Conservation (phyloP, 1,284 basidiomycete species). For the Rhodofomes roseus region DNA sequence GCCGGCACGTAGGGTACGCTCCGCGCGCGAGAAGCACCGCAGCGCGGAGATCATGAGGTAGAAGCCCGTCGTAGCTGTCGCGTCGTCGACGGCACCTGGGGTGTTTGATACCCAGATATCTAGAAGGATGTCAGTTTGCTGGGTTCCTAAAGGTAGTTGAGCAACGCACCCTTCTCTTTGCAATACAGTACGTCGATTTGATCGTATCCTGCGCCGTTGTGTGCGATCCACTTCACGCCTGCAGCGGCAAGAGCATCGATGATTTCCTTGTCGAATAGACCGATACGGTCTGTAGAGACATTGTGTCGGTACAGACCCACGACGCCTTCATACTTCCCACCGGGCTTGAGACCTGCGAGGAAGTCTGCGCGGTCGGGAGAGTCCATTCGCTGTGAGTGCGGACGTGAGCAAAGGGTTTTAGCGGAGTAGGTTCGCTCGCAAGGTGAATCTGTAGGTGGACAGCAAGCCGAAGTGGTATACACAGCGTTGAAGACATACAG, state of each 20-base stretch:
- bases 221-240: slow-evolving; percentile 81
- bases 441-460: no score
- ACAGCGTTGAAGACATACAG: no score
- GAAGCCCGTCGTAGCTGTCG: slow-evolving; percentile 86
- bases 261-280: slow-evolving; percentile 81
- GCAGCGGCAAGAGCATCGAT: slow-evolving; percentile 58
- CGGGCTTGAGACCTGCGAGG: slow-evolving; percentile 57
- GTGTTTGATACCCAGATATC: slow-evolving; percentile 90
- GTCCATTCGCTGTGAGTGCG: slow-evolving; percentile 40
- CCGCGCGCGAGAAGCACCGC: slow-evolving; percentile 73
- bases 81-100: slow-evolving; percentile 87
- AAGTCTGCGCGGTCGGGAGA: slow-evolving; percentile 67
- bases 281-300: slow-evolving; percentile 58
- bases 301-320: slow-evolving; percentile 83
- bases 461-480: no score
- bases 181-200: slow-evolving; percentile 78
- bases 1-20: slow-evolving; percentile 59
- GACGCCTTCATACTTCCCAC: slow-evolving; percentile 73
- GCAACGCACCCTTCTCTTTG: slow-evolving; percentile 56
- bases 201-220: slow-evolving; percentile 91
- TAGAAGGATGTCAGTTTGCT: slow-evolving; percentile 22
- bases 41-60: slow-evolving; percentile 83
- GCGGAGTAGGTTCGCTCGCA: no score
- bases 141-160: not conserved
- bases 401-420: not conserved